Percentiles rank a stretch among this genome's conserved stretches.
Evolutionary conservation across 305 asterid species (phyloP).

Genomic region (Petunia hybrid): DNA sequence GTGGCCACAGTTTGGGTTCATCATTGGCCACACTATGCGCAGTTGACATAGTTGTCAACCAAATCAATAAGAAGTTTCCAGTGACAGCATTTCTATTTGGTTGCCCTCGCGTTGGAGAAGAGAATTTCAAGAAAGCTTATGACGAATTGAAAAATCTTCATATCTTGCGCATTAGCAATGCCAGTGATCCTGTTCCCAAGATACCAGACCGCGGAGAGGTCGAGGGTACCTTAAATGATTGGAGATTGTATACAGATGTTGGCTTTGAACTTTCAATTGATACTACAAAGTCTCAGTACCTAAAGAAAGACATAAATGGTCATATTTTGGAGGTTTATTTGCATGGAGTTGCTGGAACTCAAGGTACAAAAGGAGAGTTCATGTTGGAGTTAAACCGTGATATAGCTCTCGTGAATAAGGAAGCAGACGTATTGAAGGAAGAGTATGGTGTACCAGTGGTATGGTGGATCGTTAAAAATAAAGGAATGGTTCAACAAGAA

Average conservation of each 20-base stretch:
- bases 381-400: constrained; percentile 45
- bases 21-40: constrained; percentile 72
- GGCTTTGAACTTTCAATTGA: constrained; percentile 1
- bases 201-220: constrained; percentile 36
- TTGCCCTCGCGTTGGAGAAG: constrained; percentile 62
- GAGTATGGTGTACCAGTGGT: constrained; percentile 40
- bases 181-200: constrained; percentile 54
- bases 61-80: constrained; percentile 57
- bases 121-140: constrained; percentile 33
- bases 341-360: constrained; percentile 54
- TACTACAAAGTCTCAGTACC: constrained; percentile 37
- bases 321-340: constrained; percentile 60
- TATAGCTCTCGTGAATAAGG: constrained; percentile 51
- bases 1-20: constrained; percentile 90
- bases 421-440: constrained; percentile 39
- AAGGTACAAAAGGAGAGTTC: constrained; percentile 44
- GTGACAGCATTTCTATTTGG: constrained; percentile 68
- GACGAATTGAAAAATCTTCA: constrained; percentile 42
- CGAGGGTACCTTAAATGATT: not conserved
- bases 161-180: constrained; percentile 55
- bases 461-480: constrained; percentile 66
- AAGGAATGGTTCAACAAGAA: constrained; percentile 64
- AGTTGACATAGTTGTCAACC: constrained; percentile 59
- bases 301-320: constrained; percentile 40
- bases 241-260: not conserved